Evolutionary conservation across 139 green algal genomes (phyloP).

Genomic region (Mesostigma viride): DNA sequence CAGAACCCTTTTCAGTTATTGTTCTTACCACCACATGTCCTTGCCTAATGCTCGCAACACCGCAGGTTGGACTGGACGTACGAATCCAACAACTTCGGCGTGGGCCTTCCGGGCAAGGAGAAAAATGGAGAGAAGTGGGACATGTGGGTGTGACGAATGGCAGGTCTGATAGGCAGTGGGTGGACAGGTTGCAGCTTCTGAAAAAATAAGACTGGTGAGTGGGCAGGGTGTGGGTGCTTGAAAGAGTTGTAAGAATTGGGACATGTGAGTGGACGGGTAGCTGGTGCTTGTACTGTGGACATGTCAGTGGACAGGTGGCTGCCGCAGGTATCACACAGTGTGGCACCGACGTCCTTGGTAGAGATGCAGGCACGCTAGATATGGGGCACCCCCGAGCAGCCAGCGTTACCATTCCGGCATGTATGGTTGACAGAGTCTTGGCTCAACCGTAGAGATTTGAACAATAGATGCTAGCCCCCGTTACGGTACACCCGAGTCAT

Average conservation of each 20-base stretch:
- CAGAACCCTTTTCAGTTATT: too few relatives aligned
- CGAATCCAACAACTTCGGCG: conserved; percentile 66
- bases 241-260: neutral
- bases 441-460: too few relatives aligned
- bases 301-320: neutral
- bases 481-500: too few relatives aligned
- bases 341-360: too few relatives aligned
- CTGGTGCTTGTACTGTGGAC: neutral
- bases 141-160: conserved; percentile 12
- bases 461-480: too few relatives aligned
- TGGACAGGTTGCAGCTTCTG: too few relatives aligned
- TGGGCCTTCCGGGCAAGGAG: conserved; percentile 44
- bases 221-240: neutral
- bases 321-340: neutral
- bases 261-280: too few relatives aligned
- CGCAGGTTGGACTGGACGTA: conserved; percentile 57
- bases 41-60: conserved; percentile 51
- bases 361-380: too few relatives aligned
- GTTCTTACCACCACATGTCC: too few relatives aligned
- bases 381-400: too few relatives aligned
- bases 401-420: too few relatives aligned
- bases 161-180: neutral
- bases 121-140: conserved; percentile 60
- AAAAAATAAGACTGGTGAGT: neutral
- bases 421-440: too few relatives aligned